A percentile compares a stretch with the other conserved stretches of the same genome.
Evolutionary conservation across 352 stramenopile genomes (phyloP).

Genomic region (Phytophthora quininea): DNA sequence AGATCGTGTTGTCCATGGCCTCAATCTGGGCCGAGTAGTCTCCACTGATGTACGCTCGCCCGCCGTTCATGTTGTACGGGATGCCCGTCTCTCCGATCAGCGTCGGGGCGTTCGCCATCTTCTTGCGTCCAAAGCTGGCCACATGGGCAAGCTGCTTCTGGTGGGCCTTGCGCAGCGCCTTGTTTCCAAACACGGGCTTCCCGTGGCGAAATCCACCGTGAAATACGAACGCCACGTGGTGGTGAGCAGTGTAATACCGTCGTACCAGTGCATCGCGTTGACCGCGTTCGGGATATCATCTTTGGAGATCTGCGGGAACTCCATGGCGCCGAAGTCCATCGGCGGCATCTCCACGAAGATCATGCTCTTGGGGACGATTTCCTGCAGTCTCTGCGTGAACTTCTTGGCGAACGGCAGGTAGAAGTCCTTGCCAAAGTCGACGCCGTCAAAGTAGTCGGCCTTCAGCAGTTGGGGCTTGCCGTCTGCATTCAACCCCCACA

Average conservation of each 20-base stretch:
- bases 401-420: constrained; percentile 73
- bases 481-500: constrained; percentile 54
- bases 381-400: constrained; percentile 58
- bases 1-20: constrained; percentile 68
- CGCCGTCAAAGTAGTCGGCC: constrained; percentile 64
- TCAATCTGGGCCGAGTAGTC: constrained; percentile 52
- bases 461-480: constrained; percentile 50
- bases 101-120: constrained; percentile 49
- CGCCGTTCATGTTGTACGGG: constrained; percentile 63
- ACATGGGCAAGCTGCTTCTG: constrained; percentile 60
- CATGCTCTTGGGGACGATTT: constrained; percentile 55
- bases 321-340: constrained; percentile 56
- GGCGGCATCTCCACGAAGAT: constrained; percentile 83
- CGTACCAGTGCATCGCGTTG: constrained; percentile 91
- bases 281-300: constrained; percentile 56
- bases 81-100: constrained; percentile 70
- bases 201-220: constrained; percentile 62
- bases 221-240: constrained; percentile 72
- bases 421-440: constrained; percentile 74
- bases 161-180: constrained; percentile 57
- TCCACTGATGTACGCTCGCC: constrained; percentile 40
- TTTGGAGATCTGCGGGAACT: constrained; percentile 64
- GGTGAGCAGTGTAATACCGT: constrained; percentile 85
- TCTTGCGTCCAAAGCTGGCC: constrained; percentile 43
- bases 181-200: constrained; percentile 64